phyloP scores from a whole-genome alignment of 192 early-diverging fungal species.

The Funneliformis mosseae region DNA sequence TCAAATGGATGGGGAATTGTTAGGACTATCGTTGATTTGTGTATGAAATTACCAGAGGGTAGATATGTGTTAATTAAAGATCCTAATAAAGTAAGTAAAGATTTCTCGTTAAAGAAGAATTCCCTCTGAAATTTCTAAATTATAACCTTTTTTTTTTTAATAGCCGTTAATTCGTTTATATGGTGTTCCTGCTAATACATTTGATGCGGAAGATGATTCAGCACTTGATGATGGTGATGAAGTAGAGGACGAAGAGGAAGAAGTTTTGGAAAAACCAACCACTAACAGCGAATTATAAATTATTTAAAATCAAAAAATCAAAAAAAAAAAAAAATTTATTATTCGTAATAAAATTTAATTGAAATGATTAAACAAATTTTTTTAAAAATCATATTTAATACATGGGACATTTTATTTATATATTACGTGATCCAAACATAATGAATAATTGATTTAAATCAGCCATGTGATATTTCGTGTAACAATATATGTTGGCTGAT shows the following conservation, averaged over 20 bases:
- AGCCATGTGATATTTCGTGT: no score
- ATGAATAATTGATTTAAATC: no score
- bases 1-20: conserved; percentile 95
- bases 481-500: no score
- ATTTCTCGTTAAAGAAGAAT: neutral
- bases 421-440: no score
- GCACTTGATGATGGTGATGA: conserved; percentile 48
- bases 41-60: conserved; percentile 85
- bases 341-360: no score
- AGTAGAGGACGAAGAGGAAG: conserved; percentile 43
- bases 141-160: neutral
- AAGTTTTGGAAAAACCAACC: no score
- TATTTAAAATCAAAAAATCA: no score
- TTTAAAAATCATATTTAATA: no score
- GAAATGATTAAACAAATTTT: no score
- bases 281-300: no score
- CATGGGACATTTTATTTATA: no score
- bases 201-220: conserved; percentile 57
- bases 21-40: conserved; percentile 90
- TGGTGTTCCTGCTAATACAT: conserved; percentile 70
- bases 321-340: no score
- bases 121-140: neutral
- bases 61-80: conserved; percentile 95
- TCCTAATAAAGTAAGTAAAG: conserved; percentile 73
- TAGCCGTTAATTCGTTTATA: conserved; percentile 79